phyloP scores from a whole-genome alignment of 805 yeast species.

The Hemisphaericaspora nanyangensis region DNA sequence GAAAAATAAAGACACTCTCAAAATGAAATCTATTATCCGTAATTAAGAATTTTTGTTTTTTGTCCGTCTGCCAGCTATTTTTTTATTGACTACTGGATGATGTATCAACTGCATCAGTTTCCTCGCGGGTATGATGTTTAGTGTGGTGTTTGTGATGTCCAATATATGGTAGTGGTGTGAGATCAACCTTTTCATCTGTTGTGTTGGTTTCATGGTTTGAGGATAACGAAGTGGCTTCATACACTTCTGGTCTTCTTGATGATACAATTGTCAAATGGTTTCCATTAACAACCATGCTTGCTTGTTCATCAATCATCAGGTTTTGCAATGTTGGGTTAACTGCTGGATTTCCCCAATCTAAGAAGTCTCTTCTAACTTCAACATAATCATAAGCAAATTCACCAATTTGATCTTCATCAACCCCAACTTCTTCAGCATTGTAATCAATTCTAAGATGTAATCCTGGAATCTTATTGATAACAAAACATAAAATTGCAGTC shows the following conservation, averaged over 20 bases:
- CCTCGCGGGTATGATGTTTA: not conserved
- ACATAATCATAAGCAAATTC: slow-evolving; percentile 99
- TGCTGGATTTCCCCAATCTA: slow-evolving; percentile 46
- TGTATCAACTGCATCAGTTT: not conserved
- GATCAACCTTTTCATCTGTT: not conserved
- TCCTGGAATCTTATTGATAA: slow-evolving; percentile 76
- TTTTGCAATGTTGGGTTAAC: slow-evolving; percentile 12
- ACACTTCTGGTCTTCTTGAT: not conserved
- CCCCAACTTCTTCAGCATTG: slow-evolving; percentile 81
- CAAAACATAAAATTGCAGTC: slow-evolving; percentile 72
- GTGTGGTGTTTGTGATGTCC: not conserved
- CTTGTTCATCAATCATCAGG: slow-evolving; percentile 2
- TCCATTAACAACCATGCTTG: not conserved
- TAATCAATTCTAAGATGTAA: slow-evolving; percentile 75
- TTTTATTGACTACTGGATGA: not conserved
- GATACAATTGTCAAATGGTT: slow-evolving; percentile 1
- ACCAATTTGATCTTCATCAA: slow-evolving; percentile 96
- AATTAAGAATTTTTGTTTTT: not conserved
- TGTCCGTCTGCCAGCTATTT: too few relatives aligned
- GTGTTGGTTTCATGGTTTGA: slow-evolving; percentile 1
- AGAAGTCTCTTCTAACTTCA: slow-evolving; percentile 90
- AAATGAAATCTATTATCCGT: not conserved
- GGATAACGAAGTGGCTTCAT: not conserved
- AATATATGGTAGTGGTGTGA: not conserved
- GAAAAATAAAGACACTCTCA: not conserved